phyloP scores from a whole-genome alignment of 192 early-diverging fungal species.

The Coemansia aciculifera region DNA sequence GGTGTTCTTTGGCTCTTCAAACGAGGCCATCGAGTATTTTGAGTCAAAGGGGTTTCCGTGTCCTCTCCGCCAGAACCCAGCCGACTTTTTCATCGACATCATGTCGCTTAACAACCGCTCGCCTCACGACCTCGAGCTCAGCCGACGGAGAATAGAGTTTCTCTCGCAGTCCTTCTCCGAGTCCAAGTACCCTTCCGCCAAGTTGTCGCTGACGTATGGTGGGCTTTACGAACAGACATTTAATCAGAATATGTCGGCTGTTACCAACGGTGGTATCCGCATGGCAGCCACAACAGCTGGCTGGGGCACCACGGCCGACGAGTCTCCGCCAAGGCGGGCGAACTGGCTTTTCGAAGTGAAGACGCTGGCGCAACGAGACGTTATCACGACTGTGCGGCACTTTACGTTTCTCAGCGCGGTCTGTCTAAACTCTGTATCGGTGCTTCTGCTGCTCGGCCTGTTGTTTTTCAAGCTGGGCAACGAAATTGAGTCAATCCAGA shows the following conservation, averaged over 20 bases:
- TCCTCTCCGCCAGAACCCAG: conserved; percentile 88
- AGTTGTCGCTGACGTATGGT: conserved; percentile 51
- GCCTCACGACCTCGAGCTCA: conserved; percentile 38
- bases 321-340: conserved; percentile 29
- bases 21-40: conserved; percentile 68
- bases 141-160: conserved; percentile 38
- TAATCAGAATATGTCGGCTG: conserved; percentile 13
- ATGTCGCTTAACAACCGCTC: conserved; percentile 57
- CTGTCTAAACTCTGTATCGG: conserved; percentile 52
- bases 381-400: conserved; percentile 46
- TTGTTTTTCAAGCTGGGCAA: conserved; percentile 57
- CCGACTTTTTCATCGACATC: conserved; percentile 69
- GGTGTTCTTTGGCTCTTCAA: conserved; percentile 80
- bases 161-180: conserved; percentile 35
- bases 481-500: conserved; percentile 55
- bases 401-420: conserved; percentile 47
- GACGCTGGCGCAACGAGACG: conserved; percentile 46
- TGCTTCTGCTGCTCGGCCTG: conserved; percentile 57
- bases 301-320: conserved; percentile 26
- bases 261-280: conserved; percentile 12
- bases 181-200: conserved; percentile 27
- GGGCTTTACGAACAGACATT: conserved; percentile 41
- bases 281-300: conserved; percentile 1
- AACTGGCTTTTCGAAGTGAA: conserved; percentile 44
- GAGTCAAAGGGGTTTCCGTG: conserved; percentile 74